A percentile compares a stretch with the other conserved stretches of the same genome.
These are phyloP conservation scores for Hanseniaspora guilliermondii DNA, from an alignment of 805 yeast genomes.

Conservation along the genomic window DNA sequence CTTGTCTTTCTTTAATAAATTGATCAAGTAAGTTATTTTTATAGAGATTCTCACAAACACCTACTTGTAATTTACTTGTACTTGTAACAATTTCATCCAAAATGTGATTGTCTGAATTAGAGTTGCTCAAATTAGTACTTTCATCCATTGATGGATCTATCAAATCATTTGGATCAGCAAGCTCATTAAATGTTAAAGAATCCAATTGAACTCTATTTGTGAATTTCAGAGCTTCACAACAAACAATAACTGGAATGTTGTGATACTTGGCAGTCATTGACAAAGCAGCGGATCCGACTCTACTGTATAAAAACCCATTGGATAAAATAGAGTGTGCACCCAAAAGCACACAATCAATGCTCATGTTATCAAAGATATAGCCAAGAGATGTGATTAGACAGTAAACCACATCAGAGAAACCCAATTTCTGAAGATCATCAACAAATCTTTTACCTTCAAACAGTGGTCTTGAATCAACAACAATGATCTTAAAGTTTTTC, in stretches of 20 bases:
- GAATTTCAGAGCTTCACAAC: slow-evolving; percentile 90
- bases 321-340: slow-evolving; percentile 97
- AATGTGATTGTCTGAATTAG: slow-evolving; percentile 2
- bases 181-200: slow-evolving; percentile 86
- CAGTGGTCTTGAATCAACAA: slow-evolving; percentile 86
- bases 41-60: slow-evolving; percentile 6
- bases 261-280: slow-evolving; percentile 83
- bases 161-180: slow-evolving; percentile 67
- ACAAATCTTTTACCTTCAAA: slow-evolving; percentile 84
- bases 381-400: slow-evolving; percentile 68
- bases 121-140: slow-evolving; percentile 18
- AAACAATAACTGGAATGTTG: slow-evolving; percentile 86
- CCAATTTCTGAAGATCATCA: slow-evolving; percentile 44
- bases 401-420: slow-evolving; percentile 55
- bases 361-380: slow-evolving; percentile 56
- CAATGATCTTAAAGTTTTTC: slow-evolving; percentile 64
- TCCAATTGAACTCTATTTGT: slow-evolving; percentile 92
- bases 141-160: slow-evolving; percentile 40
- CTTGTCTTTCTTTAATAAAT: slow-evolving; percentile 34
- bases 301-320: slow-evolving; percentile 80
- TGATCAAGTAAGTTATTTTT: slow-evolving; percentile 55
- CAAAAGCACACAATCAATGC: slow-evolving; percentile 74
- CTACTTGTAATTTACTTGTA: background rate
- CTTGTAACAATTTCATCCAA: background rate
- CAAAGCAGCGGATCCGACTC: slow-evolving; percentile 88